A percentile compares a stretch with the other conserved stretches of the same genome.
Conservation (phyloP, 257 asterid species). For the Cordia subcordata region DNA sequence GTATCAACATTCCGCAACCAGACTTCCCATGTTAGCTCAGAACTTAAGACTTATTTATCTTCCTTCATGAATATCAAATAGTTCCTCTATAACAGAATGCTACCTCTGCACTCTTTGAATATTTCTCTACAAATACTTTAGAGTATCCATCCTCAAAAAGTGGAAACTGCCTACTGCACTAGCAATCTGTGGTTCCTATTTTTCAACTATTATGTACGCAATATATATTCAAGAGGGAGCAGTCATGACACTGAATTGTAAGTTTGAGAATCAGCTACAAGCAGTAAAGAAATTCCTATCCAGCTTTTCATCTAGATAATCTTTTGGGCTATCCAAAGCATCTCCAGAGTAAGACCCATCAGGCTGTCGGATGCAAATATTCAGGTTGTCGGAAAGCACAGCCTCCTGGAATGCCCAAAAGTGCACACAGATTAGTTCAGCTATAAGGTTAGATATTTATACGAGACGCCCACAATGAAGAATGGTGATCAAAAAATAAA, state of each 20-base stretch:
- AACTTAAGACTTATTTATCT: too few relatives aligned
- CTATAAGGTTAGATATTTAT: too few relatives aligned
- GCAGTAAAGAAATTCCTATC: slow-evolving; percentile 3
- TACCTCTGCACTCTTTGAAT: slow-evolving; percentile 33
- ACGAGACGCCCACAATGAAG: too few relatives aligned
- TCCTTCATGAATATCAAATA: slow-evolving; percentile 6
- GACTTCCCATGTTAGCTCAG: too few relatives aligned
- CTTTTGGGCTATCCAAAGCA: slow-evolving; percentile 73
- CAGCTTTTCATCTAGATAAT: slow-evolving; percentile 21
- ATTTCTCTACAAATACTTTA: too few relatives aligned
- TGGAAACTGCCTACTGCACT: slow-evolving; percentile 20
- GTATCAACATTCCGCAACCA: too few relatives aligned
- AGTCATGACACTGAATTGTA: too few relatives aligned
- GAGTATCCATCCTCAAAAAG: slow-evolving; percentile 9
- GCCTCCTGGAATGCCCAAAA: slow-evolving; percentile 33
- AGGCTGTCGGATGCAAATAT: slow-evolving; percentile 69
- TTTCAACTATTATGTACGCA: too few relatives aligned
- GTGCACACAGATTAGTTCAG: too few relatives aligned
- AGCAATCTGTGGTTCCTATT: slow-evolving; percentile 26
- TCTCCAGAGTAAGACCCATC: slow-evolving; percentile 85
- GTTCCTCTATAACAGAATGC: slow-evolving; percentile 23
- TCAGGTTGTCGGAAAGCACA: slow-evolving; percentile 65
- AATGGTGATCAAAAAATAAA: too few relatives aligned
- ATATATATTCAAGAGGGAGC: too few relatives aligned
- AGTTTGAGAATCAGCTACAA: slow-evolving; percentile 16